Evolutionary conservation across 345 rosid genomes (phyloP).

Genomic region (Cochlearia excelsa): DNA sequence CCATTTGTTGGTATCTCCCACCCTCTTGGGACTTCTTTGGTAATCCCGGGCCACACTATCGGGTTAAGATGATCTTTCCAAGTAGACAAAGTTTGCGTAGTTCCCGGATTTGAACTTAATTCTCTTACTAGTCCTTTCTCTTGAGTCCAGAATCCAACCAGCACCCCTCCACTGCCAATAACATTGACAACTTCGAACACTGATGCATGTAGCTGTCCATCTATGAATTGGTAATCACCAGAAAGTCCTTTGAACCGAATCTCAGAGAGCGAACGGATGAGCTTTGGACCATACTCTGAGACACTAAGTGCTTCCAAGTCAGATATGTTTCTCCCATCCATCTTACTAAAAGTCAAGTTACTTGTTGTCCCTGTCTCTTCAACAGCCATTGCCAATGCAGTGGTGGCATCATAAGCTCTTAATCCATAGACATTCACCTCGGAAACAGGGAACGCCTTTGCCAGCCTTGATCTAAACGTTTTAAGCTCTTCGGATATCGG

Average conservation of each 20-base stretch:
- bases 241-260: conserved; percentile 42
- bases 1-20: conserved; percentile 52
- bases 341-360: conserved; percentile 24
- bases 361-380: conserved; percentile 38
- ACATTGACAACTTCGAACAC: conserved; percentile 48
- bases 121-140: conserved; percentile 35
- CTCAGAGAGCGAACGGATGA: conserved; percentile 33
- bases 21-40: conserved; percentile 39
- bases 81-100: conserved; percentile 23
- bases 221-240: conserved; percentile 38
- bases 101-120: conserved; percentile 12
- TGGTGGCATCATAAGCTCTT: conserved; percentile 53
- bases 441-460: conserved; percentile 20
- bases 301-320: conserved; percentile 44
- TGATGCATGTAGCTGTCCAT: conserved; percentile 36
- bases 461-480: conserved; percentile 39
- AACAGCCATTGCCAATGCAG: conserved; percentile 48
- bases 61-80: conserved; percentile 26
- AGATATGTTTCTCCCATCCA: conserved; percentile 22
- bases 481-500: conserved; percentile 22
- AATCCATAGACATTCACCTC: conserved; percentile 39
- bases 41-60: conserved; percentile 42
- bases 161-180: conserved; percentile 28
- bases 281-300: conserved; percentile 43
- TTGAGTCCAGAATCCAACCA: conserved; percentile 51